These are phyloP conservation scores for Cladosporium cucumerinum DNA, from an alignment of 2,329 filamentous ascomycete species.

Conservation along the genomic window DNA sequence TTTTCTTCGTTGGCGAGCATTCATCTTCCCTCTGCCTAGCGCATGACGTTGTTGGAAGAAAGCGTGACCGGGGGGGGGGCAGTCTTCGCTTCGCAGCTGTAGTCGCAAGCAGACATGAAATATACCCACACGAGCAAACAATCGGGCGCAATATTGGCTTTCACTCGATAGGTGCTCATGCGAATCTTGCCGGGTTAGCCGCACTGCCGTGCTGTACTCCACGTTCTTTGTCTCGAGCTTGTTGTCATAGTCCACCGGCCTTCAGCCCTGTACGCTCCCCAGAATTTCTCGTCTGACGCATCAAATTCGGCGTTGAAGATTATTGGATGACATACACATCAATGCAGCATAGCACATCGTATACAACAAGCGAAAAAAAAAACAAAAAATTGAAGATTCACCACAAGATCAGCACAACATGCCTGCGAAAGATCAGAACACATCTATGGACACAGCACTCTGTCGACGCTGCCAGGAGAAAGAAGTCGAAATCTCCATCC, in stretches of 20 bases:
- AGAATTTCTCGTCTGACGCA: neutral
- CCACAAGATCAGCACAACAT: neutral
- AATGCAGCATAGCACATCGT: neutral
- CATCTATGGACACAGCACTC: constrained; percentile 27
- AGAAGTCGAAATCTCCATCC: constrained; percentile 52
- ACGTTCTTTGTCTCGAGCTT: neutral
- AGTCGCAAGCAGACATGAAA: neutral
- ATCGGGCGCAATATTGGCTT: neutral
- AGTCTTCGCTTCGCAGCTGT: neutral
- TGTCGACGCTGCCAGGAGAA: constrained; percentile 58
- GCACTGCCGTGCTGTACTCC: neutral
- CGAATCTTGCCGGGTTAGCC: neutral
- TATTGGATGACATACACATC: neutral
- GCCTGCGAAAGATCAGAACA: neutral
- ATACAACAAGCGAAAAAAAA: neutral
- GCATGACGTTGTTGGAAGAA: neutral
- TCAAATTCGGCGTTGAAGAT: neutral
- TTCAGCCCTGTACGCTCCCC: neutral
- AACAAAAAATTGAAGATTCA: neutral
- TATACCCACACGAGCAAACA: neutral
- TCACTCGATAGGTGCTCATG: neutral
- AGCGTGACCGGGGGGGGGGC: neutral
- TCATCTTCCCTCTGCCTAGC: neutral
- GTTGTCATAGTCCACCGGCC: neutral
- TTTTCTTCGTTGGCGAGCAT: neutral